phyloP scores from a whole-genome alignment of 768 basidiomycete species.

The Hortiboletus flavorubellus region DNA sequence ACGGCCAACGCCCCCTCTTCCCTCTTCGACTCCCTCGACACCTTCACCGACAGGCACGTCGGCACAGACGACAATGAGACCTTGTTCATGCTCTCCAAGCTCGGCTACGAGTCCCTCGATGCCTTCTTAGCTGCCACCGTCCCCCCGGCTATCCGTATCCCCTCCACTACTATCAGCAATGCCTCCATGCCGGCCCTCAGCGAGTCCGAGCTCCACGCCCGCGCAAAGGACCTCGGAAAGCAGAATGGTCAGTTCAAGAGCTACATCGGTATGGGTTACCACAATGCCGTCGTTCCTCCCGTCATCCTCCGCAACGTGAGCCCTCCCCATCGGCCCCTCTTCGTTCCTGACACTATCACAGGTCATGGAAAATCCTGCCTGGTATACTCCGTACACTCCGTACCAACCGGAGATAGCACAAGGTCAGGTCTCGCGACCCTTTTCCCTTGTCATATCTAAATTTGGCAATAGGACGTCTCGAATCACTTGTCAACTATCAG shows the following conservation, averaged over 20 bases:
- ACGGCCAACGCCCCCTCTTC: constrained; percentile 57
- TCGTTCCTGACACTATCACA: constrained; percentile 26
- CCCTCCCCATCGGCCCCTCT: constrained; percentile 2
- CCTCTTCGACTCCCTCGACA: constrained; percentile 84
- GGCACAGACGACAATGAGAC: constrained; percentile 87
- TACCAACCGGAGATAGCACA: constrained; percentile 99
- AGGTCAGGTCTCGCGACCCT: constrained; percentile 47
- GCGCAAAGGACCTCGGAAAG: constrained; percentile 73
- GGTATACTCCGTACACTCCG: constrained; percentile 97
- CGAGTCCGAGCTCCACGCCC: constrained; percentile 76
- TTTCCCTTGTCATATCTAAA: constrained; percentile 9
- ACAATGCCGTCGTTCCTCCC: constrained; percentile 91
- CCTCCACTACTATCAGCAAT: constrained; percentile 57
- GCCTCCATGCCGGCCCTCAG: constrained; percentile 71
- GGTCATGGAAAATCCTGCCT: constrained; percentile 94
- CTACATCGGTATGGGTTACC: constrained; percentile 99
- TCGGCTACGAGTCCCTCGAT: constrained; percentile 88
- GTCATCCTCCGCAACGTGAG: constrained; percentile 89
- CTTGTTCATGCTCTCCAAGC: constrained; percentile 70
- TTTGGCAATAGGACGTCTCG: constrained; percentile 70
- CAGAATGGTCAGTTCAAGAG: constrained; percentile 83
- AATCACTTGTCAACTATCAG: constrained; percentile 95
- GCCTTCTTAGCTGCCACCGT: constrained; percentile 82
- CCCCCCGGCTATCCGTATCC: constrained; percentile 74
- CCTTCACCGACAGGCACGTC: constrained; percentile 87